Base-by-base conservation (phyloP, 1,139 yeast species). In the Yamadazyma diospyri region DNA sequence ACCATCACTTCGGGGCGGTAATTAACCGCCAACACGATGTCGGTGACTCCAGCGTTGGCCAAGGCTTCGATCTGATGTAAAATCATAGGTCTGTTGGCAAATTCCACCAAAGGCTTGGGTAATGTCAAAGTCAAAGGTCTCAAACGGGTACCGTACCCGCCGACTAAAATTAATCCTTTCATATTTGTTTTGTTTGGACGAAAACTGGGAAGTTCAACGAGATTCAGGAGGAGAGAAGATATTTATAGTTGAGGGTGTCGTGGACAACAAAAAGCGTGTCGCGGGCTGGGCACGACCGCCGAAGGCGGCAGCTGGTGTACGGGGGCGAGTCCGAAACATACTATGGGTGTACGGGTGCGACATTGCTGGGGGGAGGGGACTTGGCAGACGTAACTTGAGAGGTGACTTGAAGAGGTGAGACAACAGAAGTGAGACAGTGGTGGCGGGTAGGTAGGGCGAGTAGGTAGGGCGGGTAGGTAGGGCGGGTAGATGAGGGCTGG, bases 1-100 rank as follows among this genome's bases (percentile, higher is more conserved):
- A 92, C 97, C 99, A 94, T 94, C 47, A 88, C 95, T 70, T 94
- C 98, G 42, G 99, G 98, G 66, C 97, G 84, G 78, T 94, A 94
- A 80, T 92, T 94, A 53, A 94, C 99, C 42, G 99, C 99, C 53
- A 94, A 72, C 33, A 94, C 98, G 54, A 94, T 89, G 65, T 94
- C 99, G 42, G 96, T 94, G 61, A 92, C 97, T 61, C 99, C 99
- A 51, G 98, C 98, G 46, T 82, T 81, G 43, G 98, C 97, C 49
- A 94, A 76, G 35, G 97, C 96, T 72, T 92, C 97, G 58, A 94
- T 88, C 72, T 94, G 99, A 65, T 94, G 98, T 55, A 87, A 73
- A 53, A 84, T 84, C 94, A 84, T 84, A 55, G 98, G 97, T 72
- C 94, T 85, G 84, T 92, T 92, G 61, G 88, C 98, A 56, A 92